Base-by-base conservation (phyloP, 352 stramenopile genomes). In the Stephanocyclus meneghinianus region DNA sequence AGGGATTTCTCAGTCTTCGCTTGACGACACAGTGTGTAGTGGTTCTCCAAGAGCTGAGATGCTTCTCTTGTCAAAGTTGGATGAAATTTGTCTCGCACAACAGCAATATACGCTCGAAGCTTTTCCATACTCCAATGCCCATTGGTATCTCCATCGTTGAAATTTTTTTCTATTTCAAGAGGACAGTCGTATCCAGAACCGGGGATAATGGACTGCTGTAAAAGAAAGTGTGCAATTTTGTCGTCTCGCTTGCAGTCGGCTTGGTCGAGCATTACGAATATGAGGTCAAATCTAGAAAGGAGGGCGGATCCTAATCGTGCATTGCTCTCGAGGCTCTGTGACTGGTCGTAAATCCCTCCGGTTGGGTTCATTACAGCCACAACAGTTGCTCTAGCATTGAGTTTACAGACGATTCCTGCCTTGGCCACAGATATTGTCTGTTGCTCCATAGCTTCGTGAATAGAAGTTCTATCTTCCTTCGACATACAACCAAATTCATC, bases 371-470 rank as follows among this genome's bases (percentile, higher is more conserved):
- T 98, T 44, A 98, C 95, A 8, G 96, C 97, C 64, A 99, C 96
- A 30, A 99, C 95, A 1, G 95, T 98, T 4, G 95, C 96, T 53
- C 96, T 86, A 48, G 95, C 95, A 74, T 98, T 98, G 16, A 99
- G 84, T 78, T 98, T 98, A 75, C 94, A 98, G 51, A 99, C 95
- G n/a, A 99, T 92, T 0, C 97, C 97, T 37, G 96, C 96, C 37
- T 99, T 99, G 10, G 96, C 96, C 1, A 99, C 96, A 35, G 93
- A 97, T 18, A 99, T 84, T 10, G 96, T 98, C 76, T 99, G 97
- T 81, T 99, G 96, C 87, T 99, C 96, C 97, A 99, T 98, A 16
- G 97, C 97, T 84, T 98, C 95, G 79, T 98, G 96, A 71, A 98
- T 98, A 1, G 95, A 96, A 10, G 94, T 95, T 32, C 95, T 86